Base-by-base conservation (phyloP, 495 filamentous ascomycete species). In the Lindgomyces ingoldianus region DNA sequence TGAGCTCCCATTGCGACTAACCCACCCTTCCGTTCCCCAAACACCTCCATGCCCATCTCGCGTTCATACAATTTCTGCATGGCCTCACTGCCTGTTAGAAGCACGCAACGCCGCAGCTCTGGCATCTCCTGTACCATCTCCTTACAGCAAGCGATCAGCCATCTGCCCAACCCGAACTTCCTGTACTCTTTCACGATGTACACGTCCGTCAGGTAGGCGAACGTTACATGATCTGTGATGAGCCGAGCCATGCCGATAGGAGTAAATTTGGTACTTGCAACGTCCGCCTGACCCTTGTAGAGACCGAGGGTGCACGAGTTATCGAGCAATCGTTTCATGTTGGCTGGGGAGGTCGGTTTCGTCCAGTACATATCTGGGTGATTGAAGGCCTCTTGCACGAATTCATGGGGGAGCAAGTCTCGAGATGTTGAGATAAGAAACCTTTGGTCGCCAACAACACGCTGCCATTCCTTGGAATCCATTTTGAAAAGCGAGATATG, bases 131-230 rank as follows among this genome's bases (percentile, higher is more conserved):
- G 39, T 0, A 80, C 48, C 1, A 49, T 14, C 65, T 90, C 84
- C 41, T 82, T 75, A 10, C 85, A 70, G 65, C 85, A 86, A 19
- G 70, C 64, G 64, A 88, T 81, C 59, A 90, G 68, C 85, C 85
- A 91, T 10, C 72, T 75, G 0, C 83, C 87, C 0, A 91, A 76
- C 0, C 87, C 87, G n/a, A 78, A 73, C 0, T 82, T 79, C 57
- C 87, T 83, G 51, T 85, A 77, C 52, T 81, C 76, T 0, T 76
- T 70, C 0, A 84, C 58, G 4, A 90, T 74, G 62, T 85, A 91
- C 22, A 91, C 83, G 58, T 90, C 88, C 10, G 87, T 87, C 22
- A 90, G 75, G 67, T 88, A 90, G n/a, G 79, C 85, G 62, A 87
- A 82, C 0, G 86, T 86, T 11, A 84, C 78, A 62, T 81, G 72